phyloP scores from a whole-genome alignment of 2,329 filamentous ascomycete genomes.

The Sarocladium oryzae region DNA sequence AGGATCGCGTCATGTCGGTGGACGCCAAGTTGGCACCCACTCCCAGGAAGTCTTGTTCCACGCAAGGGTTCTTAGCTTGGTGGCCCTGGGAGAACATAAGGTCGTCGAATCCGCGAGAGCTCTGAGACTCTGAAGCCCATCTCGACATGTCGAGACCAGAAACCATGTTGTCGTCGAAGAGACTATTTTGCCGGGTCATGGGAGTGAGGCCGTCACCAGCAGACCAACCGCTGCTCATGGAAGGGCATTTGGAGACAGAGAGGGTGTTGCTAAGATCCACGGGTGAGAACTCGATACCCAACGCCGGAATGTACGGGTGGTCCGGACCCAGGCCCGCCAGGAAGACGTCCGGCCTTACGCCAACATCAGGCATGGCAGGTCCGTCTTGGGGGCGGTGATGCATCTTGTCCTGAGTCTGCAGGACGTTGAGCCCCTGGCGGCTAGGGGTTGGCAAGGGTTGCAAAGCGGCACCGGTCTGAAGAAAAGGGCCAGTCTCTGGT shows the following conservation, averaged over 20 bases:
- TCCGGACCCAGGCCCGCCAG: conserved; percentile 20
- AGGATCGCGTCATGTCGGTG: not conserved
- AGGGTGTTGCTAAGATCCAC: conserved; percentile 21
- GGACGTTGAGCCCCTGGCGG: not conserved
- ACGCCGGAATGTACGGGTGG: conserved; percentile 20
- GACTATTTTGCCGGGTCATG: conserved; percentile 38
- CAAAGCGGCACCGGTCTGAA: not conserved
- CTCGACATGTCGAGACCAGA: conserved; percentile 16
- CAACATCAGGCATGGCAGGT: conserved; percentile 20
- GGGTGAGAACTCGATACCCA: conserved; percentile 17
- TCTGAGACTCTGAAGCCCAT: not conserved
- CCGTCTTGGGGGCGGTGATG: not conserved
- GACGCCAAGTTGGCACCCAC: conserved; percentile 29
- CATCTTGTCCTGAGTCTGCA: not conserved
- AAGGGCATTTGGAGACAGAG: conserved; percentile 32
- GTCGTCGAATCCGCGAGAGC: conserved; percentile 11
- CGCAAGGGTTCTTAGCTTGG: conserved; percentile 22
- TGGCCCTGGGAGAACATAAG: conserved; percentile 10
- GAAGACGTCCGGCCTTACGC: conserved; percentile 33
- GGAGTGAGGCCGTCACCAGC: conserved; percentile 30
- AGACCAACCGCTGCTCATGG: conserved; percentile 35
- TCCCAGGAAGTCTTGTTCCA: conserved; percentile 28
- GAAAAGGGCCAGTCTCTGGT: not conserved
- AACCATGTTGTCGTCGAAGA: conserved; percentile 21
- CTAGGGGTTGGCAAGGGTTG: not conserved